Percentiles rank a stretch among this genome's conserved stretches.
Conservation (phyloP, 345 rosid genomes). For the Eutrema heterophyllum region DNA sequence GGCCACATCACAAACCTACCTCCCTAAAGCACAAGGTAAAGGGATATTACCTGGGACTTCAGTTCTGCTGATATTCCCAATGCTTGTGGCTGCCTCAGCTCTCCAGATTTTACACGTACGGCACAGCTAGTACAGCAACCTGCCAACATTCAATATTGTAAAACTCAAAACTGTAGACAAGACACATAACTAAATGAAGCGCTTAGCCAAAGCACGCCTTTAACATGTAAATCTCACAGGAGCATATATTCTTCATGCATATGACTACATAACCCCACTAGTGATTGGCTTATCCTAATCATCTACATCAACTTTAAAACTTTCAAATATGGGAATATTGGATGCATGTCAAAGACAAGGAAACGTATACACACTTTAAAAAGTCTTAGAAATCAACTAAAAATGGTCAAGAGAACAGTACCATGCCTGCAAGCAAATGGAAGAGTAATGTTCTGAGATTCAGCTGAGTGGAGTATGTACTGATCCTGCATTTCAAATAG, state of each 20-base stretch:
- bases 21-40: not conserved
- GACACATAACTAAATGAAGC: not conserved
- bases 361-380: not conserved
- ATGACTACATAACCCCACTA: not conserved
- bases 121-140: conserved; percentile 99
- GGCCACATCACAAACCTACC: not conserved
- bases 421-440: conserved; percentile 99
- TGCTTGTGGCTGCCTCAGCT: conserved; percentile 90
- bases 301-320: not conserved
- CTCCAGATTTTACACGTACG: conserved; percentile 83
- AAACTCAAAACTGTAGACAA: not conserved
- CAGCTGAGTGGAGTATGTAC: conserved; percentile 90
- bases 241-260: not conserved
- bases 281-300: not conserved
- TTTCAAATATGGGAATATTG: not conserved
- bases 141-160: conserved; percentile 27
- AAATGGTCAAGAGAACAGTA: conserved; percentile 37
- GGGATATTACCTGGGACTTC: conserved; percentile 61
- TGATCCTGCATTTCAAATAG: conserved; percentile 67
- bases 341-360: not conserved
- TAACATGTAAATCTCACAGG: not conserved
- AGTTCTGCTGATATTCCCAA: conserved; percentile 90
- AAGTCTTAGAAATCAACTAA: not conserved
- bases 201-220: not conserved
- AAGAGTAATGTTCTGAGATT: conserved; percentile 70